Evolutionary conservation across 805 yeast species (phyloP), one percentile per base, ranked within the genome.

Genomic region (Kuraishia molischiana): DNA sequence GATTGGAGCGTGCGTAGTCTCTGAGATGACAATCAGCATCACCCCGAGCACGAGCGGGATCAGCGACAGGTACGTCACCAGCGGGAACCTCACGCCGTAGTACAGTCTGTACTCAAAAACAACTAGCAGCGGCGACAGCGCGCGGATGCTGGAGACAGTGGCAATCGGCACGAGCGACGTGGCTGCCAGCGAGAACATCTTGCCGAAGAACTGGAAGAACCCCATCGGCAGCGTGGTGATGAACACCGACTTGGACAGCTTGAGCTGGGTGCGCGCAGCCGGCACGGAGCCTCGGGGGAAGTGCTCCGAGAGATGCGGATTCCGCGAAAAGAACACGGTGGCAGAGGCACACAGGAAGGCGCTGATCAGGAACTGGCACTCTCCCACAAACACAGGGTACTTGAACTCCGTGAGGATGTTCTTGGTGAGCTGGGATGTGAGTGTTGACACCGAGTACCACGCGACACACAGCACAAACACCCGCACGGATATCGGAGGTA

Each of bases 211-310:
- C 63, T 90, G 97, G 62, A 90, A 92, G 43, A 79, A 64, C 6
- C 97, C 97, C 95, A 90, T 86, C 14, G 97, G 97, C 18, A 85
- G 72, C 0, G 95, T 85, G 6, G 86, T 79, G 34, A 62, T 52
- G n/a, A 83, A 48, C 21, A 80, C 64, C 35, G 66, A 51, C 35
- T 35, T 18, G 5, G 26, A 28, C 9, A 8, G 10, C 4, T 6
- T 19, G 11, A 40, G 19, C 20, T 20, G 13, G 17, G 38, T 41
- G 45, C 24, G 38, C 32, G 59, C 58, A 1, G 41, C 32, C 1
- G 85, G 85, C 4, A 77, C 69, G 0, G 76, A 66, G 0, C 81
- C 79, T 5, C 45, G 41, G 0, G 85, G 83, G 44, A 80, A 77
- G 8, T 37, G 37, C 1, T 32, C 5, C 31, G 39, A 17, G 8